Conservation (phyloP, 768 basidiomycete species). For the Lactarius akahatsu region DNA sequence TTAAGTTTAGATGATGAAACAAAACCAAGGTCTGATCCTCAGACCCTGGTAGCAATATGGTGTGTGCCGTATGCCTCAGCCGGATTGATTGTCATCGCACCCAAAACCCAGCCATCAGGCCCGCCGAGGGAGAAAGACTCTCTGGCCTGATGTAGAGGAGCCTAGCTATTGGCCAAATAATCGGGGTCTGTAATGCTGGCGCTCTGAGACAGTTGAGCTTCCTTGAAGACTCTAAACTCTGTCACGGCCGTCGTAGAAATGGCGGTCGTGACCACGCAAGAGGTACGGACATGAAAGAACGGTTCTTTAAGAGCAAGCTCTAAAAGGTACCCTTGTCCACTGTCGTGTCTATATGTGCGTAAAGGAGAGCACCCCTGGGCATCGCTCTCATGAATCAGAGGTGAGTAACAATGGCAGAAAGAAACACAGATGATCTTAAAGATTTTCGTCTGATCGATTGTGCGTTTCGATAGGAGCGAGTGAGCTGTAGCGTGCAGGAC, state of each 20-base stretch:
- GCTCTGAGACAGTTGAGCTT: slow-evolving; percentile 29
- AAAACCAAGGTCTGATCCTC: too few relatives aligned
- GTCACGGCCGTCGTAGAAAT: slow-evolving; percentile 50
- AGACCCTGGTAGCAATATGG: too few relatives aligned
- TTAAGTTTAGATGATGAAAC: too few relatives aligned
- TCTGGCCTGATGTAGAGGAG: slow-evolving; percentile 54
- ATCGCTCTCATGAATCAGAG: slow-evolving; percentile 37
- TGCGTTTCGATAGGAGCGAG: slow-evolving; percentile 45
- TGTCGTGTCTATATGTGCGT: slow-evolving; percentile 74
- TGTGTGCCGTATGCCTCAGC: slow-evolving; percentile 71
- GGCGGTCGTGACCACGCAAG: slow-evolving; percentile 40
- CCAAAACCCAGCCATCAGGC: slow-evolving; percentile 59
- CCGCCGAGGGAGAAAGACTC: slow-evolving; percentile 59
- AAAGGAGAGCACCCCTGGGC: slow-evolving; percentile 76
- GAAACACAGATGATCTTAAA: slow-evolving; percentile 52
- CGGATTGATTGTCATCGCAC: slow-evolving; percentile 64
- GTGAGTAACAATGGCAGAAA: neutral
- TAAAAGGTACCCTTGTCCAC: slow-evolving; percentile 56
- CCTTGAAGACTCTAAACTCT: slow-evolving; percentile 51
- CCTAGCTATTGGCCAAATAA: slow-evolving; percentile 52
- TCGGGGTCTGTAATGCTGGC: slow-evolving; percentile 41
- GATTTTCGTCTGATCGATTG: slow-evolving; percentile 60
- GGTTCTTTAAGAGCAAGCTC: slow-evolving; percentile 55
- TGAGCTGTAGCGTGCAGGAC: slow-evolving; percentile 21
- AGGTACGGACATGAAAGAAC: slow-evolving; percentile 57